Percentiles rank a stretch among this genome's conserved stretches.
These are phyloP conservation scores for Cladosporium sp. DNA, from an alignment of 2,329 filamentous ascomycete species.

Conservation along the genomic window DNA sequence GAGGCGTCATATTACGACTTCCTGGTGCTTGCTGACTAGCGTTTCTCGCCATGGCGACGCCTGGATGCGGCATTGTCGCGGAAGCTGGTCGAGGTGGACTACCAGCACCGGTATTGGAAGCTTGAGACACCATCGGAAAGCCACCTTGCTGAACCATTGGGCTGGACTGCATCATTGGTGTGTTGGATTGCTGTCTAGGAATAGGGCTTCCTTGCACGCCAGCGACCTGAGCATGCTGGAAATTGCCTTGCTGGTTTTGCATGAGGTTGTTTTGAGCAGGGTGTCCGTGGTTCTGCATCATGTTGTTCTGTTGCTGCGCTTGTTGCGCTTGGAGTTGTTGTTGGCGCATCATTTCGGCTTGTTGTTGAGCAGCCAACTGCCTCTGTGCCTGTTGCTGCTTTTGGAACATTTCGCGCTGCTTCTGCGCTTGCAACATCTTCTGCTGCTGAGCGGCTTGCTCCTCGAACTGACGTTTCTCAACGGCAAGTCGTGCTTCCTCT, in stretches of 20 bases:
- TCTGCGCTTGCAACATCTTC: conserved; percentile 43
- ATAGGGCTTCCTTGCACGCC: conserved; percentile 59
- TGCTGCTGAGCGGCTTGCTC: conserved; percentile 47
- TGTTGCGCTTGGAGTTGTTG: conserved; percentile 19
- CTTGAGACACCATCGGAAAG: conserved; percentile 54
- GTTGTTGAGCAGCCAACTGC: conserved; percentile 9
- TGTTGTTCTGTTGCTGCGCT: conserved; percentile 27
- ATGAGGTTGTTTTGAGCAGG: conserved; percentile 36
- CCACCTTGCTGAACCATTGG: conserved; percentile 40
- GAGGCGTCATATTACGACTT: conserved; percentile 34
- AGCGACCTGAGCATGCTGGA: conserved; percentile 18
- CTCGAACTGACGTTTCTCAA: conserved; percentile 33
- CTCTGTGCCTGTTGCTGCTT: conserved; percentile 30
- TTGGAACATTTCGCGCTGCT: conserved; percentile 36
- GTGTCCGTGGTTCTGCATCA: conserved; percentile 32
- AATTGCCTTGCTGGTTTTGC: conserved; percentile 16
- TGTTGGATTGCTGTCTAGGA: conserved; percentile 43
- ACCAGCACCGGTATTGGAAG: conserved; percentile 56
- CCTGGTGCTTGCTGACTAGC: conserved; percentile 34
- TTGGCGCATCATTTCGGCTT: conserved; percentile 8
- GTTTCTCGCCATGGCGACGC: conserved; percentile 34
- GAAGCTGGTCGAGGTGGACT: conserved; percentile 65
- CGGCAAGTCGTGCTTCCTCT: conserved; percentile 51
- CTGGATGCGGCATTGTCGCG: conserved; percentile 47
- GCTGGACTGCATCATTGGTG: conserved; percentile 41